phyloP scores from a whole-genome alignment of 1,139 yeast species.

The Geotrichum histeridarum region DNA sequence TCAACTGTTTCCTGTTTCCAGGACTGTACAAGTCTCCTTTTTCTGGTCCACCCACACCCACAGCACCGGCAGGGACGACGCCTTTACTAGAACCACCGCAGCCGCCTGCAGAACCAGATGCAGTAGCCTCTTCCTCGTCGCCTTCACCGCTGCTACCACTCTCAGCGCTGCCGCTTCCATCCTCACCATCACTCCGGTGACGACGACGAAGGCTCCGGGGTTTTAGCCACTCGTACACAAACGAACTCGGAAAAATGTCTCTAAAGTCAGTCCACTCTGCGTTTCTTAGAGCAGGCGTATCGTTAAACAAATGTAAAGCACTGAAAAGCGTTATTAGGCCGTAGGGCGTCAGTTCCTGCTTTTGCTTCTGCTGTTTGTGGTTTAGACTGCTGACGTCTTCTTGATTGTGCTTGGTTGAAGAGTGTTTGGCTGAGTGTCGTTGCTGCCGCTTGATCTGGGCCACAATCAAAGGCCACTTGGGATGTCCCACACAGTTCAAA shows the following conservation, averaged over 20 bases:
- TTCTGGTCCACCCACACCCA: too few relatives aligned
- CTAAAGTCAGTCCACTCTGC: conserved; percentile 3
- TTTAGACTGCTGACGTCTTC: not conserved
- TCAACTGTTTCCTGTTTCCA: too few relatives aligned
- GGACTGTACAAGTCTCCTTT: too few relatives aligned
- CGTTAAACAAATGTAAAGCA: not conserved
- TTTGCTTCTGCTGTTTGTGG: not conserved
- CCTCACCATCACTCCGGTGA: too few relatives aligned
- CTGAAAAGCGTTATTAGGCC: not conserved
- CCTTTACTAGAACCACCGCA: too few relatives aligned
- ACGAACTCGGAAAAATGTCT: not conserved
- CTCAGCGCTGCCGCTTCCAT: too few relatives aligned
- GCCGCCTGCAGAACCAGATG: too few relatives aligned
- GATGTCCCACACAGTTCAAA: not conserved
- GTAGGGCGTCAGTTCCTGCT: not conserved
- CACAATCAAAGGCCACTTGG: not conserved
- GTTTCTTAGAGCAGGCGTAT: not conserved
- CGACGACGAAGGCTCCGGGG: too few relatives aligned
- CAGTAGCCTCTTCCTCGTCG: not conserved
- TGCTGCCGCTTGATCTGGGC: not conserved
- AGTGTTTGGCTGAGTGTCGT: not conserved
- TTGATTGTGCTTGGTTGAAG: not conserved
- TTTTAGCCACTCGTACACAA: not conserved
- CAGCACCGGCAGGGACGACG: too few relatives aligned
- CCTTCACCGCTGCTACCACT: not conserved